Evolutionary conservation across 1,139 yeast genomes (phyloP).

Genomic region (Ogataea hybrid): DNA sequence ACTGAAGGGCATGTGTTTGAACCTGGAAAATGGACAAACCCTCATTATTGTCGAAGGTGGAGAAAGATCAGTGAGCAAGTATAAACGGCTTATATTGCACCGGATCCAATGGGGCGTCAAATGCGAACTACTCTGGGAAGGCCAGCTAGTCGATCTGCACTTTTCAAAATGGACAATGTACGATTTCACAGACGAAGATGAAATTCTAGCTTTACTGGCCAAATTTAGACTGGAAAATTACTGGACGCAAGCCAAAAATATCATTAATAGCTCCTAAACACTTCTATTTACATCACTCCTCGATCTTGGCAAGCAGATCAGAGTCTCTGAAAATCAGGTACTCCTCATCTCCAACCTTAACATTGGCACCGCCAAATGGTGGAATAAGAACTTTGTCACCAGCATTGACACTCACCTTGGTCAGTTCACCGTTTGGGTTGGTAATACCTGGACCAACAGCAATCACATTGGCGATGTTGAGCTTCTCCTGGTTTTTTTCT

Average conservation of each 20-base stretch:
- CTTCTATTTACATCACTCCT: constrained; percentile 32
- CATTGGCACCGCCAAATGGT: constrained; percentile 65
- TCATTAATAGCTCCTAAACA: constrained; percentile 7
- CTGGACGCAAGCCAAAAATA: constrained; percentile 45
- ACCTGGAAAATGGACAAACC: constrained; percentile 44
- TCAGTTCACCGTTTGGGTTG: constrained; percentile 65
- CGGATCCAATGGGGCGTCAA: constrained; percentile 72
- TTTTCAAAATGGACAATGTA: constrained; percentile 65
- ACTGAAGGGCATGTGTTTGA: constrained; percentile 57
- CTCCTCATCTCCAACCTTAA: constrained; percentile 84
- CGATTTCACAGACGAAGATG: constrained; percentile 50
- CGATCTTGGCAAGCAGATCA: constrained; percentile 91
- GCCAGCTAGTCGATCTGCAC: constrained; percentile 52
- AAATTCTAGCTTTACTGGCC: constrained; percentile 48
- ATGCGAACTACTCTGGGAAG: constrained; percentile 64
- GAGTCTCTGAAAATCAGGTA: constrained; percentile 80
- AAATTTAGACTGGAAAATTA: constrained; percentile 56
- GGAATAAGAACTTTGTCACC: constrained; percentile 97
- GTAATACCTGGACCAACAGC: constrained; percentile 62
- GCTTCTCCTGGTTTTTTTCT: constrained; percentile 93
- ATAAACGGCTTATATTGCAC: constrained; percentile 55
- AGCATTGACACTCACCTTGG: constrained; percentile 70
- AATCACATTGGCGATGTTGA: constrained; percentile 76
- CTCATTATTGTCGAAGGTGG: constrained; percentile 76
- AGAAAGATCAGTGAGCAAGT: constrained; percentile 55